Evolutionary conservation across 2,329 filamentous ascomycete species (phyloP).

Genomic region (Herpotrichia juniperi): DNA sequence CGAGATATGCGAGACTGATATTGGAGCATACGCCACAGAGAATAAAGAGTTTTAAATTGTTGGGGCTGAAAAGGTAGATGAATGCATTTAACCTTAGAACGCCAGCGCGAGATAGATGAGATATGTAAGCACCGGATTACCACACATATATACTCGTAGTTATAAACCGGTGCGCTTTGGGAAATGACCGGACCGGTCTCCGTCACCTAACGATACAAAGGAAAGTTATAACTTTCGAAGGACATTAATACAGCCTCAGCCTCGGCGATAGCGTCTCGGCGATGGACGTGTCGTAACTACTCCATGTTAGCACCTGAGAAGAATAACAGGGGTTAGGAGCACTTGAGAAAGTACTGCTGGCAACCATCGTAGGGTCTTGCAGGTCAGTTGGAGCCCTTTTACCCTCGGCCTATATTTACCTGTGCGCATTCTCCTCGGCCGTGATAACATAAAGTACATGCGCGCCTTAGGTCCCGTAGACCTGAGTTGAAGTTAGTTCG

Average conservation of each 20-base stretch:
- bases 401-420: neutral
- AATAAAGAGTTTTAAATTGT: slow-evolving; percentile 13
- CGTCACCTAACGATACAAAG: slow-evolving; percentile 7
- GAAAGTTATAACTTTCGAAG: neutral
- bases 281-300: neutral
- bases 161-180: slow-evolving; percentile 3
- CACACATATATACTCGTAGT: slow-evolving; percentile 12
- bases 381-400: too few species aligned
- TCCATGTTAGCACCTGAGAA: too few species aligned
- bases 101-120: slow-evolving; percentile 22
- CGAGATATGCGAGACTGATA: slow-evolving; percentile 17
- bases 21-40: slow-evolving; percentile 16
- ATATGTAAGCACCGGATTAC: slow-evolving; percentile 6
- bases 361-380: too few species aligned
- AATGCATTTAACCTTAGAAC: slow-evolving; percentile 30
- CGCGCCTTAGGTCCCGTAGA: neutral
- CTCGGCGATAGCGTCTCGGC: neutral
- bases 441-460: neutral
- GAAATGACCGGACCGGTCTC: slow-evolving; percentile 22
- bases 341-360: too few species aligned
- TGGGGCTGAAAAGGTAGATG: slow-evolving; percentile 22
- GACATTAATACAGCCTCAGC: slow-evolving; percentile 3
- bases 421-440: neutral
- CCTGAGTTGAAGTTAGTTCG: neutral
- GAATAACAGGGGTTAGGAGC: too few species aligned